phyloP scores from a whole-genome alignment of 768 basidiomycete genomes.

The Lepiota subincarnata region DNA sequence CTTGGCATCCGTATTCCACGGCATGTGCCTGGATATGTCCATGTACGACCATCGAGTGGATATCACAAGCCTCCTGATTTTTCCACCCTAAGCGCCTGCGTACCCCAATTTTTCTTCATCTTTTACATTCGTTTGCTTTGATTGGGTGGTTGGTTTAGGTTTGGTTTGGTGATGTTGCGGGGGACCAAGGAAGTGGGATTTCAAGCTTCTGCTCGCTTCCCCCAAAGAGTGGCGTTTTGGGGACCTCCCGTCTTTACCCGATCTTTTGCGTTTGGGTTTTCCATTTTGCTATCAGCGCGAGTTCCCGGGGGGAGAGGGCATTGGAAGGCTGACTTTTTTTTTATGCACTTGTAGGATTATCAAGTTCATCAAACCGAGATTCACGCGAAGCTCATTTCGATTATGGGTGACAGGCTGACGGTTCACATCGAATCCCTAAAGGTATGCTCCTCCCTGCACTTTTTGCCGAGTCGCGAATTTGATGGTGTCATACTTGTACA shows the following conservation, averaged over 20 bases:
- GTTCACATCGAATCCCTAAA: conserved; percentile 83
- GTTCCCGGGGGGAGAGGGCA: not conserved
- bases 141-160: not conserved
- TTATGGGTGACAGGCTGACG: conserved; percentile 92
- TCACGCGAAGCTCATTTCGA: conserved; percentile 93
- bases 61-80: not conserved
- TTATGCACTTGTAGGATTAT: conserved; percentile 60
- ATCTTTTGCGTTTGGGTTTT: not conserved
- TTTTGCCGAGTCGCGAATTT: not conserved
- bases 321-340: not conserved
- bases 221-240: not conserved
- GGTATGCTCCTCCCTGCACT: conserved; percentile 32
- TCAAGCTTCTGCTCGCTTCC: no score
- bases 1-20: not conserved
- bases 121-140: not conserved
- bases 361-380: conserved; percentile 99
- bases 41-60: not conserved
- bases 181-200: not conserved
- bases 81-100: not conserved
- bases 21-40: not conserved
- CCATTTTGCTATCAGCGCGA: not conserved
- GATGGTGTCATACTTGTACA: not conserved
- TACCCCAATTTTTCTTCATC: not conserved
- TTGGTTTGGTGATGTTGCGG: not conserved
- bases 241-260: not conserved